phyloP scores from a whole-genome alignment of 345 rosid species.

The Lepidium aucheri region DNA sequence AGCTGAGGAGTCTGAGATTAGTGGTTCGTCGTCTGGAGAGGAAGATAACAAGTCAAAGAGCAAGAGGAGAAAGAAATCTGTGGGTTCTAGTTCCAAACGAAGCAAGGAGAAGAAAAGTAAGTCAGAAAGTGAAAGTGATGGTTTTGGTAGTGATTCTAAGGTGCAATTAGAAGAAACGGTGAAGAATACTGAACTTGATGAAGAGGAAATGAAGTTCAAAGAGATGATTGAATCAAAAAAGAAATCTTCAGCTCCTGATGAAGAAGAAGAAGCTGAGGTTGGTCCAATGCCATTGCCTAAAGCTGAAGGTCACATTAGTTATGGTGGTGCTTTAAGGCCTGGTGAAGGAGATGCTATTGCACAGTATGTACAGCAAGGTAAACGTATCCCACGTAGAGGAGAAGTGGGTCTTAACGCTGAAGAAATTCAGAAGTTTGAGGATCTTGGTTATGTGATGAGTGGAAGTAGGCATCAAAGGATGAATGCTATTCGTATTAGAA shows the following conservation, averaged over 20 bases:
- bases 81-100: constrained; percentile 24
- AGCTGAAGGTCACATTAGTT: constrained; percentile 95
- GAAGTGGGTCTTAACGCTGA: constrained; percentile 99
- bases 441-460: constrained; percentile 97
- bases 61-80: constrained; percentile 26
- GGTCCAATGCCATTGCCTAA: constrained; percentile 92
- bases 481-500: constrained; percentile 99
- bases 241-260: constrained; percentile 57
- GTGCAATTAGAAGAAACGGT: constrained; percentile 38
- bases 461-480: constrained; percentile 97
- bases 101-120: constrained; percentile 35
- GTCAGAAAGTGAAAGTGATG: constrained; percentile 36
- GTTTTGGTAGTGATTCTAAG: constrained; percentile 36
- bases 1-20: constrained; percentile 29
- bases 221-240: constrained; percentile 79
- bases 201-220: constrained; percentile 57
- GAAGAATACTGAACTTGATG: constrained; percentile 34
- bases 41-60: constrained; percentile 38
- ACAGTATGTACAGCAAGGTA: constrained; percentile 97
- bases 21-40: constrained; percentile 31
- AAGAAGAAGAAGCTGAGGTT: constrained; percentile 60
- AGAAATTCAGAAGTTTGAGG: constrained; percentile 85
- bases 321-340: constrained; percentile 96
- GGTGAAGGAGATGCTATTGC: constrained; percentile 99
- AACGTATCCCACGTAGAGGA: constrained; percentile 99